Evolutionary conservation across 371 early-diverging fungal genomes (phyloP), one percentile per base, ranked within the genome.

Genomic region (Zancudomyces culisetae): DNA sequence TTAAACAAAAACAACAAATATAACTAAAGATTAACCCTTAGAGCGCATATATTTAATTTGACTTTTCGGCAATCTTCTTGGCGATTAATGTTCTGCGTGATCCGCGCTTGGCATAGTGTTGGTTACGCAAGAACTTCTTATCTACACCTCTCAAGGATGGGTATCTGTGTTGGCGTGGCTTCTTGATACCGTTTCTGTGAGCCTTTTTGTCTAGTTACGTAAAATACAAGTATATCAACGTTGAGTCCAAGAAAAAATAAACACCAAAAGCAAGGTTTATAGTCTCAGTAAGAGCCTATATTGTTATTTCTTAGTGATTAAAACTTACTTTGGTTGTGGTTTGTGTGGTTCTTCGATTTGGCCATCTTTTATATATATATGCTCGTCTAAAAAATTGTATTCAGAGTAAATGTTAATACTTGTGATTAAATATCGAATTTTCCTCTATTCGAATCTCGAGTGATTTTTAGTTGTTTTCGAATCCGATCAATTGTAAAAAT

Each of bases 311-410:
- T n/a, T n/a, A n/a, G n/a, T n/a, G n/a, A n/a, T 18, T 45, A 10
- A 45, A 27, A 45, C 45, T 28, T 45, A 45, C 45, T 94, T 78
- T 98, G 98, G 87, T 98, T 98, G 87, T 95, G 94, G 84, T 97
- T 97, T 76, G 98, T 98, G 84, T 97, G 98, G 83, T 99, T 98
- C 91, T 96, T 94, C 57, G 87, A 85, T 83, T 94, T 94, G 73
- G 93, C 73, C 92, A 92, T 89, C 64, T 63, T 63, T n/a, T n/a
- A n/a, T n/a, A n/a, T n/a, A n/a, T n/a, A n/a, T n/a, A n/a, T n/a
- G n/a, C n/a, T n/a, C n/a, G n/a, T n/a, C n/a, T n/a, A n/a, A n/a
- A n/a, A n/a, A n/a, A n/a, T n/a, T n/a, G n/a, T n/a, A n/a, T n/a
- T n/a, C n/a, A n/a, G n/a, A n/a, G n/a, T n/a, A n/a, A n/a, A n/a